Evolutionary conservation across 768 basidiomycete genomes (phyloP), one percentile per base, ranked within the genome.

Genomic region (Serendipita sp.): DNA sequence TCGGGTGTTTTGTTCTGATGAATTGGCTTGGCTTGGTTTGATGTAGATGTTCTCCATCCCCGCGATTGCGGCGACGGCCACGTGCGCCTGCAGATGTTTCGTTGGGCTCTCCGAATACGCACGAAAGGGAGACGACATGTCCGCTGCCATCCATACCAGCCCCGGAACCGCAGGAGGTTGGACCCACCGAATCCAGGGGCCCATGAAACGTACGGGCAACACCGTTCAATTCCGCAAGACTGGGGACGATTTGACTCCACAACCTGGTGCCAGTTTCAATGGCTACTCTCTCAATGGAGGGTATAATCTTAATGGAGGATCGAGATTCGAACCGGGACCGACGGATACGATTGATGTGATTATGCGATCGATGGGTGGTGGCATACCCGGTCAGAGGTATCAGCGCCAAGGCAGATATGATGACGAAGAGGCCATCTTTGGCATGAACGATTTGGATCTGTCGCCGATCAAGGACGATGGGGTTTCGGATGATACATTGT

Each of bases 301-400:
- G 2, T 5, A 13, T 41, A 13, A 24, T 1, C 24, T 24, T 24
- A 24, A 13, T 7, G n/a, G n/a, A 18, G 48, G 48, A 8, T 18
- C 18, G 30, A 18, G 18, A n/a, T 51, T 51, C n/a, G 56, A 60
- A 35, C 56, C 56, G 28, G 34, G 34, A 4, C 56, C 18, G 37
- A 60, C 56, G 30, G 56, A 60, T 38, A 60, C 56, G 34, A 60
- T 60, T 38, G 56, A 60, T 35, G 56, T 60, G 28, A 60, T 60
- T 30, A n/a, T 60, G 30, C 56, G 56, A 10, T 16, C 16, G 30
- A 28, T 60, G 28, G 4, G 4, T 10, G n/a, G n/a, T 3, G 56
- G 56, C 0, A 24, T 35, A 0, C 56, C 30, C 0, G 37, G 37
- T 1, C 56, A 60, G 35, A 10, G 56, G 8, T 60, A 60, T 41